These are phyloP conservation scores for Populus hybrid DNA, from an alignment of 441 rosid species.

Conservation along the genomic window DNA sequence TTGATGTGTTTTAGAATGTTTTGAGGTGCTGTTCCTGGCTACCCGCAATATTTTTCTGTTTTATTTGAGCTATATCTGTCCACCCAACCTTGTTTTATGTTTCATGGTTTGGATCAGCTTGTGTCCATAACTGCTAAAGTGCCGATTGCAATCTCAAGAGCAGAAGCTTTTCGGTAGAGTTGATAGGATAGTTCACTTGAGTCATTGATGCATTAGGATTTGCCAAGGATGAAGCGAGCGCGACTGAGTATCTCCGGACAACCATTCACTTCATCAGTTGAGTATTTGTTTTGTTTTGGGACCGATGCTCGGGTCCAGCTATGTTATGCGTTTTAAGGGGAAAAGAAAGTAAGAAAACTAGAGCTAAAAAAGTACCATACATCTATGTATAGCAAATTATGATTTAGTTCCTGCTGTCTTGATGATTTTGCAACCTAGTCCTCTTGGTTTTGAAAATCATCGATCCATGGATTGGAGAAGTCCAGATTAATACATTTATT, in stretches of 20 bases:
- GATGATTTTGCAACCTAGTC: not conserved
- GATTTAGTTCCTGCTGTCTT: not conserved
- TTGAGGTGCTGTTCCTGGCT: too few relatives aligned
- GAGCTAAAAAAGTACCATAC: not conserved
- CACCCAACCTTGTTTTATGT: not conserved
- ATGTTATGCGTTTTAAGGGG: not conserved
- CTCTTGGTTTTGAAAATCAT: not conserved
- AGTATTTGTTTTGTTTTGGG: not conserved
- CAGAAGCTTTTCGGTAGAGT: not conserved
- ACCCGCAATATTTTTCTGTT: too few relatives aligned
- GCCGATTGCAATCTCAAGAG: not conserved
- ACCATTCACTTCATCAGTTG: not conserved
- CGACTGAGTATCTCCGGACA: not conserved
- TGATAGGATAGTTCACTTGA: not conserved
- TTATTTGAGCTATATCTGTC: not conserved
- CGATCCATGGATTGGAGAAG: not conserved
- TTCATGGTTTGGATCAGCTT: too few relatives aligned
- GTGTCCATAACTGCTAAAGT: too few relatives aligned
- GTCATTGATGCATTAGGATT: not conserved
- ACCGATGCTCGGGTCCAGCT: not conserved
- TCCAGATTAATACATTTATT: not conserved
- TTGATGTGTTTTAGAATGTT: not conserved
- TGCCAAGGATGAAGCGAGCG: not conserved
- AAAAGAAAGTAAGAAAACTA: not conserved
- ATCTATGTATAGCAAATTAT: not conserved